phyloP scores from a whole-genome alignment of 768 basidiomycete genomes.

The Collybia mongolica region DNA sequence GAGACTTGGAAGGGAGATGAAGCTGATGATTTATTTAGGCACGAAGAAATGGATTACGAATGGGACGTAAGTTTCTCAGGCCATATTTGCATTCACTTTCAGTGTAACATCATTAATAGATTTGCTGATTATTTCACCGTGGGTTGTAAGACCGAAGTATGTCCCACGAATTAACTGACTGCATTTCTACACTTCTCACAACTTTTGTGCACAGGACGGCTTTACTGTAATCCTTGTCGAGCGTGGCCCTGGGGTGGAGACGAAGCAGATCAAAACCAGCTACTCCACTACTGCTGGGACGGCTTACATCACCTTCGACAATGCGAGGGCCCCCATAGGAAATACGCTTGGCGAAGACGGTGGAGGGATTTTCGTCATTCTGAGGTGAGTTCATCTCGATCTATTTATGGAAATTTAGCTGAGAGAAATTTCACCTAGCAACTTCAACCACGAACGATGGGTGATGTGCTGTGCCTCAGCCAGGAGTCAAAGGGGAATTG shows the following conservation, averaged over 20 bases:
- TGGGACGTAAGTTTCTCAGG: constrained; percentile 48
- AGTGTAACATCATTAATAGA: constrained; percentile 16
- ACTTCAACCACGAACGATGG: constrained; percentile 96
- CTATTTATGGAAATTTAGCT: neutral
- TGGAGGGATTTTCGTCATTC: constrained; percentile 30
- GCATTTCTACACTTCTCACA: constrained; percentile 39
- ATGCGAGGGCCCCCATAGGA: constrained; percentile 83
- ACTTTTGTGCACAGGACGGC: constrained; percentile 49
- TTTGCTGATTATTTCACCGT: constrained; percentile 67
- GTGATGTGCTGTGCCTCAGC: constrained; percentile 50
- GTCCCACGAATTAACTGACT: neutral
- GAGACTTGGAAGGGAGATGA: neutral
- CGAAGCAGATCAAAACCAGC: constrained; percentile 61
- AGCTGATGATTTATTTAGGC: constrained; percentile 22
- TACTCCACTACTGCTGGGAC: constrained; percentile 90
- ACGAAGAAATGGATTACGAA: constrained; percentile 91
- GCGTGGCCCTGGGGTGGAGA: constrained; percentile 60
- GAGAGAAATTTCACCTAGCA: constrained; percentile 35
- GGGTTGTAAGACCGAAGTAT: constrained; percentile 63
- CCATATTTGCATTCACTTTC: constrained; percentile 14
- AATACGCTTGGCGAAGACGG: constrained; percentile 66
- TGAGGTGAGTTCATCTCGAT: constrained; percentile 16
- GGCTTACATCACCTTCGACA: constrained; percentile 77
- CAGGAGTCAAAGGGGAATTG: constrained; percentile 16
- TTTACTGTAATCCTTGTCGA: constrained; percentile 34